These are phyloP conservation scores for Botrytis byssoidea DNA, from an alignment of 2,329 filamentous ascomycete genomes.

Conservation along the genomic window DNA sequence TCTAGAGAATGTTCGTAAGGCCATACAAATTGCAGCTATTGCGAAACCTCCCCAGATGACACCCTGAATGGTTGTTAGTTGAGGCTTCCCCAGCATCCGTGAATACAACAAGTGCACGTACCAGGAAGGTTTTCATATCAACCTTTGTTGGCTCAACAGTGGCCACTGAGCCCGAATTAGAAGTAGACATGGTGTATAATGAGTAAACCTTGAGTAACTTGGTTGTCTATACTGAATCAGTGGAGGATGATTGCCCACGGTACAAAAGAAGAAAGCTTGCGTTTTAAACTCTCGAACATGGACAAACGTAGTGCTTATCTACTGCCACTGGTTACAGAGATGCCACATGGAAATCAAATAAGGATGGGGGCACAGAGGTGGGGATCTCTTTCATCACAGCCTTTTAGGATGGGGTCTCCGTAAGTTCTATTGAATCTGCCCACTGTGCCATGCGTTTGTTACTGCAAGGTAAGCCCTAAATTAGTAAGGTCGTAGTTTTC, in stretches of 20 bases:
- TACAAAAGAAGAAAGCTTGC: background rate
- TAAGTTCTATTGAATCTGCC: background rate
- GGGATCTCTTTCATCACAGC: background rate
- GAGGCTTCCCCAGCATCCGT: background rate
- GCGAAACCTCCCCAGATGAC: conserved; percentile 2
- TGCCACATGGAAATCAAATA: background rate
- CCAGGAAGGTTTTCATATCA: conserved; percentile 1
- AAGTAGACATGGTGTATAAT: background rate
- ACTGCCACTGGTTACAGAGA: background rate
- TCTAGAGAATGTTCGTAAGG: conserved; percentile 3
- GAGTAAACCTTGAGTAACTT: background rate
- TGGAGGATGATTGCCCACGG: background rate
- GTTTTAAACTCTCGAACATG: background rate
- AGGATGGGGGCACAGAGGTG: background rate
- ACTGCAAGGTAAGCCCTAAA: background rate
- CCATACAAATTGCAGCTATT: background rate
- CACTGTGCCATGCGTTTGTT: background rate
- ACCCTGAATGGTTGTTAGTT: background rate
- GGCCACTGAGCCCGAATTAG: background rate
- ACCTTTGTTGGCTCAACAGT: background rate
- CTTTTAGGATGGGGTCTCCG: background rate
- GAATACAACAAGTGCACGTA: background rate
- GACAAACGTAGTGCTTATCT: background rate
- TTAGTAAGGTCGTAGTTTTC: background rate
- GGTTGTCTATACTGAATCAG: background rate